Evolutionary conservation across 1,284 basidiomycete genomes (phyloP).

Genomic region (Fomitopsis palustris): DNA sequence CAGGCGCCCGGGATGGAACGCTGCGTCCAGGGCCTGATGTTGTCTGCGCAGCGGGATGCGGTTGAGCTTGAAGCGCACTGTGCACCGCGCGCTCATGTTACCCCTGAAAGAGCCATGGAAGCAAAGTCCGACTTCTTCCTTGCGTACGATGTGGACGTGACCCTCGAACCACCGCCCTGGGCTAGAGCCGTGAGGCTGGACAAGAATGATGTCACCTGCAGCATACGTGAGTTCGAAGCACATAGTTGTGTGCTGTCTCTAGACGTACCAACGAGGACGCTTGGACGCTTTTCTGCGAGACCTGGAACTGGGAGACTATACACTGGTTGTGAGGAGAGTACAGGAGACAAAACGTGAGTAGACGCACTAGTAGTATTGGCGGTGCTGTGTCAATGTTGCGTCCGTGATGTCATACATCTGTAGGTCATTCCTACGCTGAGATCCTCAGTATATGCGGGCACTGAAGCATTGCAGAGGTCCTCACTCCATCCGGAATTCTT

Average conservation of each 20-base stretch:
- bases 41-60: conserved; percentile 49
- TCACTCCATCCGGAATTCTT: conserved; percentile 57
- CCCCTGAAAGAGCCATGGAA: conserved; percentile 43
- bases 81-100: neutral
- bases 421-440: conserved; percentile 42
- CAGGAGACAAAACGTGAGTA: neutral
- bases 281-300: conserved; percentile 60
- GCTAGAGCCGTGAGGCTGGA: conserved; percentile 37
- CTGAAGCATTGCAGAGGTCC: conserved; percentile 14
- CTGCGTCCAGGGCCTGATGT: conserved; percentile 51
- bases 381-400: conserved; percentile 31
- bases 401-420: conserved; percentile 50
- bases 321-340: neutral
- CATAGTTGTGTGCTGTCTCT: neutral
- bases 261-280: conserved; percentile 51
- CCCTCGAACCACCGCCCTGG: conserved; percentile 54
- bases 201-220: conserved; percentile 50
- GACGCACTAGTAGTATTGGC: conserved; percentile 40
- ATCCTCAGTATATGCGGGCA: neutral
- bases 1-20: conserved; percentile 35
- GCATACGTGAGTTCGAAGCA: neutral
- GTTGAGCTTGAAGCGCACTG: conserved; percentile 53
- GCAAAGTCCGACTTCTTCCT: conserved; percentile 47
- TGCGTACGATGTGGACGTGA: conserved; percentile 48
- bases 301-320: conserved; percentile 53